Percentiles rank a stretch among this genome's conserved stretches.
phyloP scores from a whole-genome alignment of 768 basidiomycete species.

The Mycena haematopus region DNA sequence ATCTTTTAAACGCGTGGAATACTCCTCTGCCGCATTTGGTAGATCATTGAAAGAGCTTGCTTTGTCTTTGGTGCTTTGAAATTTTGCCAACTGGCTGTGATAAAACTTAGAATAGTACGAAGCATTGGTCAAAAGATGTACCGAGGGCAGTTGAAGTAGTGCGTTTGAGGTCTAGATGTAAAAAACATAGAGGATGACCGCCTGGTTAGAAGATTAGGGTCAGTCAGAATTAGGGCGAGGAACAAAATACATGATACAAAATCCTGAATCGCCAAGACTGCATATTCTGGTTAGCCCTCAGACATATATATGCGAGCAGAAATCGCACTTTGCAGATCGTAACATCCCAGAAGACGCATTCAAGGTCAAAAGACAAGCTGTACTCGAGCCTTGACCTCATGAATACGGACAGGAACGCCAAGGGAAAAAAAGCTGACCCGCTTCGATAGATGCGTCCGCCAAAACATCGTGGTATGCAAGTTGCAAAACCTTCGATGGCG shows the following conservation, averaged over 20 bases:
- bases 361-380: slow-evolving; percentile 76
- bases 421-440: slow-evolving; percentile 54
- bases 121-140: slow-evolving; percentile 34
- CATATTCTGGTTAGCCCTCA: slow-evolving; percentile 12
- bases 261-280: slow-evolving; percentile 21
- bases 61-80: slow-evolving; percentile 50
- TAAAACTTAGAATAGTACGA: slow-evolving; percentile 30
- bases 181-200: slow-evolving; percentile 66
- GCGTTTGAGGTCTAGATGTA: slow-evolving; percentile 46
- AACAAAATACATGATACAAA: not conserved
- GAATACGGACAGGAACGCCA: slow-evolving; percentile 31
- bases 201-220: slow-evolving; percentile 5
- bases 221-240: not conserved
- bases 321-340: slow-evolving; percentile 73
- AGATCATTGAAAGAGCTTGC: slow-evolving; percentile 53
- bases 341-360: slow-evolving; percentile 78
- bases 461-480: slow-evolving; percentile 76
- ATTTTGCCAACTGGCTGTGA: slow-evolving; percentile 58
- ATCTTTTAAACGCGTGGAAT: slow-evolving; percentile 51
- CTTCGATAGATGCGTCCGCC: slow-evolving; percentile 68
- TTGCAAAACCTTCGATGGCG: slow-evolving; percentile 73
- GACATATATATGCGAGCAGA: slow-evolving; percentile 5
- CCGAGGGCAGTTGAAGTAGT: slow-evolving; percentile 65
- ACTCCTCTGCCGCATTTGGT: slow-evolving; percentile 53
- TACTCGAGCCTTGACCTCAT: slow-evolving; percentile 72